Evolutionary conservation across 306 rosid genomes (phyloP), one percentile per base, ranked within the genome.

Genomic region (Comarum palustre): DNA sequence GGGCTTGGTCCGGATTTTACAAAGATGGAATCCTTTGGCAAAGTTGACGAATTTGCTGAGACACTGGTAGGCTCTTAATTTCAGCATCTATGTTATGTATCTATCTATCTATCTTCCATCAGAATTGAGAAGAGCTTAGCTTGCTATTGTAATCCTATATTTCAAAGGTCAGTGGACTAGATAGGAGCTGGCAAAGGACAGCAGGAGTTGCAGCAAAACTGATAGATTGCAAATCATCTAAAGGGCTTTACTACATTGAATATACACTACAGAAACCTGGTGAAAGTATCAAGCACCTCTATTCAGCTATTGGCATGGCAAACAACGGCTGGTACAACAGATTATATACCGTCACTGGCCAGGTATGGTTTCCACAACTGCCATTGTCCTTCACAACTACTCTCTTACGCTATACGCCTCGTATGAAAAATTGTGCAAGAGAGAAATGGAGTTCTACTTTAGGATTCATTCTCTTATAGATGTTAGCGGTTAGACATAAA

Each of bases 1-100:
- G 97, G 96, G 62, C 73, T 93, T 27, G 97, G 98, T 75, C 87
- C 98, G 6, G 98, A 93, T 82, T 93, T 83, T 75, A 93, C 98
- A 25, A 82, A 76, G 87, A 90, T 93, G 87, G 98, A 91, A 87
- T 93, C 98, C 8, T 89, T 90, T 70, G 98, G 98, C 58, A 90
- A 93, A 83, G 98, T 93, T 17, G 97, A 93, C 1, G 98, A 83
- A 52, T 93, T 93, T 84, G 97, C 98, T 7, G 96, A 93, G 81
- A 90, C 97, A 42, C 87, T 93, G 87, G 98, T 93, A 13, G 61
- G 19, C 31, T 27, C 46, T 43, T 51, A 42, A 31, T 52, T 50
- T 22, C 57, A 6, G 5, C 32, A 66, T 57, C 50, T 51, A 1
- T 16, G 15, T 74, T 69, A 14, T 45, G 8, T n/a, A 29, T 12